Conservation (phyloP, 371 early-diverging fungal genomes). For the Mucor indicus region DNA sequence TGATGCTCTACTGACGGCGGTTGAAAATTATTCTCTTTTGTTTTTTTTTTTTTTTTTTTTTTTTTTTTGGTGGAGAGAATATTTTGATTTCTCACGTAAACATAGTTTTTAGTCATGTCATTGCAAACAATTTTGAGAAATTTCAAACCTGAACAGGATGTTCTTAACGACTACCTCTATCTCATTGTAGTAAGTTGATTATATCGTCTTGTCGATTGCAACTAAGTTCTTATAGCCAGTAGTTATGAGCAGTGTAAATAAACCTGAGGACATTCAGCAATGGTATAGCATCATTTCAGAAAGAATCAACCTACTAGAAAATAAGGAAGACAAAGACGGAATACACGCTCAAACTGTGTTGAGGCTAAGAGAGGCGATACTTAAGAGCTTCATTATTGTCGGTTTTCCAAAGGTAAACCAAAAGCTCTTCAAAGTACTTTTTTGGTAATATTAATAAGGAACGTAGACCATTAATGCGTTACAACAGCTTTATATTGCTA, state of each 20-base stretch:
- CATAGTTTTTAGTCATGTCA: too few species aligned
- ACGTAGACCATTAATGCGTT: constrained; percentile 37
- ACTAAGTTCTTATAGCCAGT: constrained; percentile 19
- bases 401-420: constrained; percentile 36
- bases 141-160: too few species aligned
- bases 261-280: constrained; percentile 32
- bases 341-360: constrained; percentile 15
- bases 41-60: too few species aligned
- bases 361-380: constrained; percentile 33
- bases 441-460: not conserved
- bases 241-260: constrained; percentile 30
- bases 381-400: constrained; percentile 31
- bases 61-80: too few species aligned
- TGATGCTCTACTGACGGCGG: too few species aligned
- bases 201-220: not conserved
- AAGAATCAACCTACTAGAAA: constrained; percentile 1
- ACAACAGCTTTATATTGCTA: constrained; percentile 19
- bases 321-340: constrained; percentile 5
- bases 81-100: too few species aligned
- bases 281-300: constrained; percentile 6
- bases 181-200: not conserved
- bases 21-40: too few species aligned
- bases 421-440: not conserved
- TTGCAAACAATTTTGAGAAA: too few species aligned
- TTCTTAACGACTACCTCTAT: not conserved